Base-by-base conservation (phyloP, 352 stramenopile genomes). In the Pythium vanterpoolii region DNA sequence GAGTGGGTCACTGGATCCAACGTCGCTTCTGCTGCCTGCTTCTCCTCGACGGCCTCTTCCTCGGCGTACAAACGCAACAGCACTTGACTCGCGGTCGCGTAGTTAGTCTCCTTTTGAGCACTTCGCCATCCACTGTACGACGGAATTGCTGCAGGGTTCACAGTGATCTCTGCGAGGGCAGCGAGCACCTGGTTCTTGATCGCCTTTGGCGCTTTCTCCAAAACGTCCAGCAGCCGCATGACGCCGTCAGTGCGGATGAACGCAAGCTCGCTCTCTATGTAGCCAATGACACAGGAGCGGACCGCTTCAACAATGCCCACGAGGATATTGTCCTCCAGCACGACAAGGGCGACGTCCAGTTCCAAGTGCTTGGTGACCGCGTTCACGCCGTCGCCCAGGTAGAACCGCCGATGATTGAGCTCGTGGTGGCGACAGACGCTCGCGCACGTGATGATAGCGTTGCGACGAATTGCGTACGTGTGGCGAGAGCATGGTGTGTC, bases 311-410 rank as follows among this genome's bases (percentile, higher is more conserved):
- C 24, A 30, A 87, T 66, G 3, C 71, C 82, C 2, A 90, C 59
- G 5, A 94, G 49, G 18, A 91, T 67, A 28, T 90, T 79, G 4
- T 88, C 79, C 49, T 94, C 76, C n/a, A 89, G 56, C 30, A 89
- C 64, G 0, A 75, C 74, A 31, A 87, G 70, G 9, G 76, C 72
- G 0, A 71, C 66, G 52, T 92, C 70, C 36, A 77, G 76, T 14
- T 73, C 59, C 26, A 92, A 60, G 21, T 82, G 53, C 33, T 76
- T 68, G 28, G 72, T 43, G 23, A 91, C 54, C 1, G 62, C 26
- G 31, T 66, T 53, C 11, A 92, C 70, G 14, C 82, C 80, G 21
- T 89, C 74, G 16, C 71, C 69, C 1, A 51, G 49, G 8, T 62
- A 66, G 38, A 94, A 94, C 4, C 72, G 74, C 24, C 63, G 60